Percentiles rank a stretch among this genome's conserved stretches.
Conservation (phyloP, 345 rosid species). For the Eucalyptus caleyi region DNA sequence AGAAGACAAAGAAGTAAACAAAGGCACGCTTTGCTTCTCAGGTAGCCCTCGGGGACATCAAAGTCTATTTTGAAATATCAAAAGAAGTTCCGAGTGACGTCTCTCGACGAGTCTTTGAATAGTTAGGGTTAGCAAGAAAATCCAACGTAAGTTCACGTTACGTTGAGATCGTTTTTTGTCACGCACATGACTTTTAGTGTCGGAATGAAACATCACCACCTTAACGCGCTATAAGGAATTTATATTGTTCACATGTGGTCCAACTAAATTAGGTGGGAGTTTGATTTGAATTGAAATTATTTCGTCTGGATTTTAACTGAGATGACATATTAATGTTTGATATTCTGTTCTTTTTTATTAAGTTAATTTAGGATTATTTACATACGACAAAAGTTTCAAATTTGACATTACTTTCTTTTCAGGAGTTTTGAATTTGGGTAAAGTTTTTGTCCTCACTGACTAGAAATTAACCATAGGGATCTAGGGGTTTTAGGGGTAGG, state of each 20-base stretch:
- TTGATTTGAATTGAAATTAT: background rate
- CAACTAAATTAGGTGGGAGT: too few species aligned
- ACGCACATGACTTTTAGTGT: background rate
- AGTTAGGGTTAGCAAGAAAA: background rate
- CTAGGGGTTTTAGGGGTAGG: background rate
- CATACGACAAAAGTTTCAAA: rapidly evolving
- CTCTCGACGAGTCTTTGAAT: background rate
- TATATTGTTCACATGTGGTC: background rate
- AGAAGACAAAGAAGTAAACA: background rate
- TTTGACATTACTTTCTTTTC: background rate
- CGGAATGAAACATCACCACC: background rate
- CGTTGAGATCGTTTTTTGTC: background rate
- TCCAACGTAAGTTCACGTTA: background rate
- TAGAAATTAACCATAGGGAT: background rate
- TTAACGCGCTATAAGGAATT: rapidly evolving
- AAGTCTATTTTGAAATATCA: background rate
- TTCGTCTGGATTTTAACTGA: rapidly evolving
- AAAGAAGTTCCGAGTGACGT: background rate
- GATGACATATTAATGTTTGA: rapidly evolving
- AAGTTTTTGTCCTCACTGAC: background rate
- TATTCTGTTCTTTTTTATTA: rapidly evolving
- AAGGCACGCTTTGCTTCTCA: background rate
- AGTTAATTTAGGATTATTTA: background rate
- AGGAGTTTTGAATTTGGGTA: background rate
- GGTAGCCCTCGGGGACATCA: background rate